These are phyloP conservation scores for Fimicolochytrium jonesii DNA, from an alignment of 192 early-diverging fungal species.

Conservation along the genomic window DNA sequence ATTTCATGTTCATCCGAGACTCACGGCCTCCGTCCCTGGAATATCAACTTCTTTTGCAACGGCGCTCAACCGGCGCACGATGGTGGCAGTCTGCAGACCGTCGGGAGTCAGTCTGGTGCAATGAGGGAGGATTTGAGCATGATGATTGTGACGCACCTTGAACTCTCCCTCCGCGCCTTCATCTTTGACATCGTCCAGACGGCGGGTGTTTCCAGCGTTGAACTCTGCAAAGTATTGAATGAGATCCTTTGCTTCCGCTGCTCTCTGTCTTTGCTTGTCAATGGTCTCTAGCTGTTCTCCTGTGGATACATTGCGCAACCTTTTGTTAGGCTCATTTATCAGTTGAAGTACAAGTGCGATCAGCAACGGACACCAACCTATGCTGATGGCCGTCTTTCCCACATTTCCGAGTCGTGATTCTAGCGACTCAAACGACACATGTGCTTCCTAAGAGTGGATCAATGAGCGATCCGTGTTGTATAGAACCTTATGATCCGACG, in stretches of 20 bases:
- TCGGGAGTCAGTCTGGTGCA: neutral
- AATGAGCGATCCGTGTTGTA: too few relatives aligned
- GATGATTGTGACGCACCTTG: too few relatives aligned
- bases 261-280: conserved; percentile 84
- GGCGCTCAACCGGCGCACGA: conserved; percentile 76
- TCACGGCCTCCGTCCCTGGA: conserved; percentile 54
- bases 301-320: too few relatives aligned
- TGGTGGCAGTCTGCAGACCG: conserved; percentile 67
- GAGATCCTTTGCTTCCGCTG: conserved; percentile 83
- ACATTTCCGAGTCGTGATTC: conserved; percentile 88
- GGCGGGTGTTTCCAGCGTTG: conserved; percentile 65
- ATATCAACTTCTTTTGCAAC: conserved; percentile 80
- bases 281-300: conserved; percentile 97
- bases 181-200: conserved; percentile 70
- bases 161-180: conserved; percentile 79
- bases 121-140: too few relatives aligned
- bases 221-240: conserved; percentile 93
- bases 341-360: too few relatives aligned
- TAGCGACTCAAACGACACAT: conserved; percentile 79
- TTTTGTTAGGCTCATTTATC: neutral
- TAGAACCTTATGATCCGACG: neutral
- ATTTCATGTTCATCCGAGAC: neutral
- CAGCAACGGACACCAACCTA: conserved; percentile 69
- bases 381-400: conserved; percentile 91
- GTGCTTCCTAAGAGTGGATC: conserved; percentile 64